A percentile compares a stretch with the other conserved stretches of the same genome.
Conservation (phyloP, 2,329 filamentous ascomycete species). For the Parascedosporium putredinis region DNA sequence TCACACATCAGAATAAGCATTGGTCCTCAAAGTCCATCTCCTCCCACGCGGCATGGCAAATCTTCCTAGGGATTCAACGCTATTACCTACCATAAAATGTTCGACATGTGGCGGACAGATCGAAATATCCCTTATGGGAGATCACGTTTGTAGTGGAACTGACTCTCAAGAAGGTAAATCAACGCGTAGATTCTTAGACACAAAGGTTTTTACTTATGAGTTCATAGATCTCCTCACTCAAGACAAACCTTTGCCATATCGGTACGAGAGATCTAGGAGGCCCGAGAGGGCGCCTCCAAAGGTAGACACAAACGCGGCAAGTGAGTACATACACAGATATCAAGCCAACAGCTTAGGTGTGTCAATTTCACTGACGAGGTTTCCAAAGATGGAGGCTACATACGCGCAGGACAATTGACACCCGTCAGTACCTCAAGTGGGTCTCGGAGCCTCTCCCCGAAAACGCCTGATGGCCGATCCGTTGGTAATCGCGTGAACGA, state of each 20-base stretch:
- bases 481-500: constrained; percentile 32
- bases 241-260: constrained; percentile 12
- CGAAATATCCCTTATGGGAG: constrained; percentile 76
- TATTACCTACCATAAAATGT: constrained; percentile 80
- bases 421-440: constrained; percentile 51
- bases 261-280: constrained; percentile 22
- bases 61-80: constrained; percentile 50
- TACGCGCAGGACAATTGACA: constrained; percentile 48
- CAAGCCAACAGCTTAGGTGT: not conserved
- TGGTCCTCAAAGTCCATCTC: constrained; percentile 4
- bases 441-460: constrained; percentile 53
- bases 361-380: not conserved
- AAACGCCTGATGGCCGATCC: constrained; percentile 38
- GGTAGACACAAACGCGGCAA: constrained; percentile 42
- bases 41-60: constrained; percentile 20
- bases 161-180: constrained; percentile 33
- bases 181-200: too few species aligned
- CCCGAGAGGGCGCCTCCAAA: constrained; percentile 31
- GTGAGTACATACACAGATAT: constrained; percentile 28
- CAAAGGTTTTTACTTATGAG: too few species aligned
- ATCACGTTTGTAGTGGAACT: constrained; percentile 58
- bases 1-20: too few species aligned
- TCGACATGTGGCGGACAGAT: constrained; percentile 69
- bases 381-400: constrained; percentile 21
- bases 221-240: too few species aligned